Evolutionary conservation across 2,329 filamentous ascomycete species (phyloP), one percentile per base, ranked within the genome.

Genomic region (Orbilia brochopaga): DNA sequence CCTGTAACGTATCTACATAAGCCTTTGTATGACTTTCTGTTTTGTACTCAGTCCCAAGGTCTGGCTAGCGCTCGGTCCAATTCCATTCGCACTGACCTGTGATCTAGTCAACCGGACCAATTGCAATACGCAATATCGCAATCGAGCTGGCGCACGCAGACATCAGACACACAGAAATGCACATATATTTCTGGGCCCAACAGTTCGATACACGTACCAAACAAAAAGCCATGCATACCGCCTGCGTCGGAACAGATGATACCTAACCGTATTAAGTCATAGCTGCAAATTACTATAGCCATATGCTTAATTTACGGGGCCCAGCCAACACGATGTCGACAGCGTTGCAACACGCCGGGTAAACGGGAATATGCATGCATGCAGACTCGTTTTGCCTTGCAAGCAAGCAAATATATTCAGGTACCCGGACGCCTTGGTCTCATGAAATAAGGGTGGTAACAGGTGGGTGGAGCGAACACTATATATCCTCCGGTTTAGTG

Each of bases 321-420:
- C 40, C 44, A 48, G 21, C 6, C 19, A 21, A 48, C 19, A 5
- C 24, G 50, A 53, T 53, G 50, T 53, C 30, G 50, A 53, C 50
- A 53, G 19, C 30, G 10, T 53, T 53, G 50, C 23, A 65, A 56
- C 67, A 61, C 67, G 19, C 67, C 67, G 67, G 67, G 40, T 72
- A 72, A 72, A 72, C 56, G 51, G 67, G 40, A 72, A 19, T 61
- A 65, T 61, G 32, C 50, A 48, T 48, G 44, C 44, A 48, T 23
- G 44, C 44, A 53, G 50, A 32, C 50, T 32, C 23, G 4, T 32
- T 30, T 30, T 23, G 30, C n/a, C 30, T 32, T 53, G 13, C 50
- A 2, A 53, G 30, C 50, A 11, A 32, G 13, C 50, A 2, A 53
- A n/a, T 23, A 11, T 4, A 48, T 69, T 62, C 27, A 30, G 37